Base-by-base conservation (phyloP, 78 protist genomes). In the Chrysochromulina tobinii region DNA sequence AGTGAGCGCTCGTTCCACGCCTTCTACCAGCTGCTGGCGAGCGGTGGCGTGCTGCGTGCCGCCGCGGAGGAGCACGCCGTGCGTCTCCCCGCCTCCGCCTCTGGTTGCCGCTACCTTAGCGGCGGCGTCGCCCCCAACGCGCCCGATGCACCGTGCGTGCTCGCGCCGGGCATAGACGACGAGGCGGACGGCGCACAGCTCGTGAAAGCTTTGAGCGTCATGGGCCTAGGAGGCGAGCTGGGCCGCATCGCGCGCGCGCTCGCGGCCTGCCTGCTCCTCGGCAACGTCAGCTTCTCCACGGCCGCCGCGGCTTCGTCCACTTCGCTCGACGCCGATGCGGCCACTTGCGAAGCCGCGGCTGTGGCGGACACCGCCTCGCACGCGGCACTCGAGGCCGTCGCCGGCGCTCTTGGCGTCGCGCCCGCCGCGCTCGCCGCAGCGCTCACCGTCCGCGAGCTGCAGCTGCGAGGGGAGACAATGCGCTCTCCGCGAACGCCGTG, bases 1-100 rank as follows among this genome's bases (percentile, higher is more conserved):
- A 93, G 89, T 20, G 99, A 98, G 92, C 91, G 99, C 61, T 96
- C 95, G 92, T 98, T 87, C 93, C 99, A 98, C 89, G 93, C 97
- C 88, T 97, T 97, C 95, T 98, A 98, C 97, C 96, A 95, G 55
- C 88, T 93, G n/a, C 11, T 23, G 64, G 91, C 54, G 15, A 72
- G 20, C 25, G 57, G 54, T 23, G 20, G 14, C n/a, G 4, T 53
- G 25, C 48, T 86, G 50, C 38, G 15, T 84, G 7, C 15, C 12
- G 27, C 61, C 12, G 88, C 12, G 55, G 93, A 3, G 81, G 7
- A 25, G 79, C 27, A 20, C 6, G 6, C 50, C 79, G 73, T 58
- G 79, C 17, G 1, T 7, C 53, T 21, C 38, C 53, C 68, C n/a
- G 38, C 1, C 27, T n/a, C 11, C 25, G 55, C 9, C 8, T 38